Conservation (phyloP, 2,329 filamentous ascomycete species). For the Fusarium xylarioides region DNA sequence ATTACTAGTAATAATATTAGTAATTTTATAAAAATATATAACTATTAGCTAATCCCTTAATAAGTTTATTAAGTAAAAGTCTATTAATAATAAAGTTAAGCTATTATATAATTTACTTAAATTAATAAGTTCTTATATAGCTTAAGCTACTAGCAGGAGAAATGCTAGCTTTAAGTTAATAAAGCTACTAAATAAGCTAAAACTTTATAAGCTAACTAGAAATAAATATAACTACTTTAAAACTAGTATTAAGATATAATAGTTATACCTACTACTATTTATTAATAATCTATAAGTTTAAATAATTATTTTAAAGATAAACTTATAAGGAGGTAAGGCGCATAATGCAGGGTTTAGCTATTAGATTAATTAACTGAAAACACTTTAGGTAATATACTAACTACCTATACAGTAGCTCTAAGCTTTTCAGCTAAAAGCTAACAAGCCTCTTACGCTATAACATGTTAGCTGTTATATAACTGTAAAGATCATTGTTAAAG, state of each 20-base stretch:
- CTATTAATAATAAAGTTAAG: not conserved
- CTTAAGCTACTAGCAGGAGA: not conserved
- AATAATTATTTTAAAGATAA: not conserved
- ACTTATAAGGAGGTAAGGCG: not conserved
- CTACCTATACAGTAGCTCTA: not conserved
- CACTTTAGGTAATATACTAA: not conserved
- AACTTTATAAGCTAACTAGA: not conserved
- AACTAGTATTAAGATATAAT: not conserved
- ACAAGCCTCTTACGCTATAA: not conserved
- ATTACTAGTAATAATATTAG: fast-evolving
- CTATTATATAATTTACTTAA: not conserved
- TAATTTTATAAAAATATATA: not conserved
- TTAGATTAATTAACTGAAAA: not conserved
- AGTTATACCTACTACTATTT: not conserved
- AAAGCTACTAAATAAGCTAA: not conserved
- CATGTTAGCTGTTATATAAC: not conserved
- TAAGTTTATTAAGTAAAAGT: not conserved
- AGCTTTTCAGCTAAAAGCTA: not conserved
- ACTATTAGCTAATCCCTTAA: not conserved
- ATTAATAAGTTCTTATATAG: not conserved
- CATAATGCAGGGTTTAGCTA: not conserved
- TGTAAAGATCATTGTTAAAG: not conserved
- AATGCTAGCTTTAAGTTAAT: not conserved
- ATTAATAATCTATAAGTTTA: not conserved
- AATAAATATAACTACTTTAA: not conserved